A percentile compares a stretch with the other conserved stretches of the same genome.
phyloP scores from a whole-genome alignment of 2,329 filamentous ascomycete species.

The Stenocarpella maydis region DNA sequence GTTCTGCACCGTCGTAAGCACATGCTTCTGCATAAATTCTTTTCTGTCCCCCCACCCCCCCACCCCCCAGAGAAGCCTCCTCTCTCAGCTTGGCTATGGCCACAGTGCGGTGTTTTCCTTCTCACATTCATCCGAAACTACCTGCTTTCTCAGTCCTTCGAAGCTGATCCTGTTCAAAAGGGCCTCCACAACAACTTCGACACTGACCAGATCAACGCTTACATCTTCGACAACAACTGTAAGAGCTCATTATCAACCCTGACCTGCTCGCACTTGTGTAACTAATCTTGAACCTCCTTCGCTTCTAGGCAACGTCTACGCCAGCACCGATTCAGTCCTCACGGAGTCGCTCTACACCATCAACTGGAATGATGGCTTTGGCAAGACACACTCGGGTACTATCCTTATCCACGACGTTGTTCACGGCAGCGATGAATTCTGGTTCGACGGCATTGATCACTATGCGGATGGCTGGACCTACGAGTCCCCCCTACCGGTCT shows the following conservation, averaged over 20 bases:
- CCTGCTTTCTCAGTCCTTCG: too few species aligned
- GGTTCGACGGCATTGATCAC: background rate
- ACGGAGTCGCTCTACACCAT: conserved; percentile 45
- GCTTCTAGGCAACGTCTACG: background rate
- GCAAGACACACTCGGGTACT: background rate
- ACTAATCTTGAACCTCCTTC: background rate
- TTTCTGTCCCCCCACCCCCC: too few species aligned
- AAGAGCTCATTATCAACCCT: background rate
- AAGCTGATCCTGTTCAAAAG: too few species aligned
- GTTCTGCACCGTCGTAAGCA: background rate
- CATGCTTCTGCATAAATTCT: too few species aligned
- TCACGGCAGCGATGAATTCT: conserved; percentile 8
- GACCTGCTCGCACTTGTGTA: background rate
- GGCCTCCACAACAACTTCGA: conserved; percentile 23
- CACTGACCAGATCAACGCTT: background rate
- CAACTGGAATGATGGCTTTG: background rate
- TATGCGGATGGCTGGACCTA: conserved; percentile 5
- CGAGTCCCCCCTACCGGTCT: background rate
- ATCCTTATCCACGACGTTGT: background rate
- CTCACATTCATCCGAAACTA: too few species aligned
- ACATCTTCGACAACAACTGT: conserved; percentile 27
- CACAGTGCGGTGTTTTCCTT: too few species aligned
- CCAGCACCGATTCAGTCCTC: conserved; percentile 46
- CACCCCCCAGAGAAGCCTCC: too few species aligned
- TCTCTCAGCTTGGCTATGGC: too few species aligned